Base-by-base conservation (phyloP, 176 grass and related monocot species). In the Ensete glaucum region DNA sequence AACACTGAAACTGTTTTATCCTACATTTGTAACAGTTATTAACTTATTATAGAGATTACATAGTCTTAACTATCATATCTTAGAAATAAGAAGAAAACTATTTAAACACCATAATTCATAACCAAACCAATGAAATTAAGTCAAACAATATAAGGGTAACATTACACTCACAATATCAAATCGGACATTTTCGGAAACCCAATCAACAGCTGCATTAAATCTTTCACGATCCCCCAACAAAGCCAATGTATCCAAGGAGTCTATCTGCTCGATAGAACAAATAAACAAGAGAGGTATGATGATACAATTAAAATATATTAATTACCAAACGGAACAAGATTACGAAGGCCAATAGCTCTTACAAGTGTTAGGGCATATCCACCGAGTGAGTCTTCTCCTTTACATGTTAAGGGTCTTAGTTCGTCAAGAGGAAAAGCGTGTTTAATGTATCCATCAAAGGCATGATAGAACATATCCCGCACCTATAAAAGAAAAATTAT, bases 1-100 rank as follows among this genome's bases (percentile, higher is more conserved):
- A 97, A 97, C 72, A 97, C 87, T 54, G 93, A 97, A 72, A 97
- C 93, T 16, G 93, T 97, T 90, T 97, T 97, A 71, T 93, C 89
- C 93, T 97, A 83, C 79, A 80, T 72, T 66, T 50, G 48, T 43
- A 72, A 51, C 6, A 16, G 64, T 22, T 9, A 76, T 78, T 87
- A 55, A 16, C 58, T 22, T 9, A 76, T 78, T 87, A 55, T 24
- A 69, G 76, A 58, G 64, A 64, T 24, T 43, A 79, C 50, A 63
- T 55, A 65, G n/a, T 52, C 19, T 50, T 54, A 81, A 69, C 62
- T 81, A 64, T 72, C 50, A 13, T 64, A 48, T 79, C 62, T 54
- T 79, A 11, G 23, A 77, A 75, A 75, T 72, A 67, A 82, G 34
- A 43, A 43, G 34, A 43, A 43, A 43, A 43, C 4, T 43, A 43